These are phyloP conservation scores for Aspergillus versicolor DNA, from an alignment of 2,329 filamentous ascomycete species.

Conservation along the genomic window DNA sequence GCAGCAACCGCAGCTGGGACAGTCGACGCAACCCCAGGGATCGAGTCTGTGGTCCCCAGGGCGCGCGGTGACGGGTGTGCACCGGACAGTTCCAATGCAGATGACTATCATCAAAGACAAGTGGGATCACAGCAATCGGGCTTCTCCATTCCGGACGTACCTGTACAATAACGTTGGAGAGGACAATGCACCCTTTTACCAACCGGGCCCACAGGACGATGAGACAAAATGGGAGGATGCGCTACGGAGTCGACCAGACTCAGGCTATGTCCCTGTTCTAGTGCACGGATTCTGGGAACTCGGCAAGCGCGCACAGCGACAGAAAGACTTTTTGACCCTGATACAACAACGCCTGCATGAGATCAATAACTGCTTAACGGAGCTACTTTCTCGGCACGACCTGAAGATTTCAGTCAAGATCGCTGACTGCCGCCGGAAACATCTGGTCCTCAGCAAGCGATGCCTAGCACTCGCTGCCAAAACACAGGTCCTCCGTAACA, in stretches of 20 bases:
- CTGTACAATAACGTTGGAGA: constrained; percentile 64
- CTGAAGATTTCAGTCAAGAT: constrained; percentile 59
- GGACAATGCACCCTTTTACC: constrained; percentile 61
- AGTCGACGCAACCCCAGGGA: constrained; percentile 38
- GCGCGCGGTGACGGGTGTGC: constrained; percentile 49
- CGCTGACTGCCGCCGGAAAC: constrained; percentile 58
- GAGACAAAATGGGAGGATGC: constrained; percentile 65
- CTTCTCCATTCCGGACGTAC: constrained; percentile 59
- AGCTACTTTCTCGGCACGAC: constrained; percentile 61
- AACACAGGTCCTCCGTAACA: constrained; percentile 62
- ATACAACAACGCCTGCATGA: constrained; percentile 62
- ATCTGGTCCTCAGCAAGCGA: constrained; percentile 60
- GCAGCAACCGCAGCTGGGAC: constrained; percentile 40
- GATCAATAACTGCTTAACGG: constrained; percentile 62
- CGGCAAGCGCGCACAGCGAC: constrained; percentile 55
- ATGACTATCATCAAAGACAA: constrained; percentile 61
- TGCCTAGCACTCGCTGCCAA: constrained; percentile 63
- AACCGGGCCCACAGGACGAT: constrained; percentile 57
- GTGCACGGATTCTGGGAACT: constrained; percentile 61
- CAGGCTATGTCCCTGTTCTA: constrained; percentile 60
- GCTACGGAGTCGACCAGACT: constrained; percentile 57
- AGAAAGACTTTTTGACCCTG: constrained; percentile 57
- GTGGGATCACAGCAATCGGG: constrained; percentile 56
- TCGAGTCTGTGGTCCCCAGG: constrained; percentile 46
- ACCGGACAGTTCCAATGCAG: constrained; percentile 62